phyloP scores from a whole-genome alignment of 768 basidiomycete genomes.

The Rhizopogon vulgaris region DNA sequence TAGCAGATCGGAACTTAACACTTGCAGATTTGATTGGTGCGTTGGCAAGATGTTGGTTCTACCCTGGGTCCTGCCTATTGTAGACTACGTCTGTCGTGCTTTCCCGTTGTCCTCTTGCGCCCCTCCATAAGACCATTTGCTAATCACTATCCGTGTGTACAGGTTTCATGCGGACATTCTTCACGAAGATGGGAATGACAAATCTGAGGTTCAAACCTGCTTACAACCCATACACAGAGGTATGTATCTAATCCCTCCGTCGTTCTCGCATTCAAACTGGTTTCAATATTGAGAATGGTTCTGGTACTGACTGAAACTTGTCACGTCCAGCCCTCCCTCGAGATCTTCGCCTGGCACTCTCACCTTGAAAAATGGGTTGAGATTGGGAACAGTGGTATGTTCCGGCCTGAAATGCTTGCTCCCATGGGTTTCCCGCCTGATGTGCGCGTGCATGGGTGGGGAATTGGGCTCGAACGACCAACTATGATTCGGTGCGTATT shows the following conservation, averaged over 20 bases:
- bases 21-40: conserved; percentile 92
- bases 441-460: conserved; percentile 96
- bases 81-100: neutral
- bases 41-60: conserved; percentile 10
- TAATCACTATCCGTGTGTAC: neutral
- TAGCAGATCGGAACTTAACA: conserved; percentile 89
- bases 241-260: conserved; percentile 21
- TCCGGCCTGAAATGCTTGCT: conserved; percentile 98
- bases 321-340: conserved; percentile 72
- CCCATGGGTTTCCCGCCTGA: conserved; percentile 98
- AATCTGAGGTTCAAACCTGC: conserved; percentile 97
- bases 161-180: conserved; percentile 99
- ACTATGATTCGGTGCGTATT: conserved; percentile 91
- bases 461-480: conserved; percentile 87
- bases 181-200: conserved; percentile 94
- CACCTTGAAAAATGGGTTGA: conserved; percentile 93
- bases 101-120: neutral
- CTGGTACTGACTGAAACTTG: neutral
- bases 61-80: neutral
- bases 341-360: conserved; percentile 98
- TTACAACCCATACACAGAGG: conserved; percentile 98
- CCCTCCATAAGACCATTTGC: neutral
- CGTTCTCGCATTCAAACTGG: neutral
- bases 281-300: neutral
- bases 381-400: conserved; percentile 99